Evolutionary conservation across 768 basidiomycete genomes (phyloP).

Genomic region (Auricularia cornea): DNA sequence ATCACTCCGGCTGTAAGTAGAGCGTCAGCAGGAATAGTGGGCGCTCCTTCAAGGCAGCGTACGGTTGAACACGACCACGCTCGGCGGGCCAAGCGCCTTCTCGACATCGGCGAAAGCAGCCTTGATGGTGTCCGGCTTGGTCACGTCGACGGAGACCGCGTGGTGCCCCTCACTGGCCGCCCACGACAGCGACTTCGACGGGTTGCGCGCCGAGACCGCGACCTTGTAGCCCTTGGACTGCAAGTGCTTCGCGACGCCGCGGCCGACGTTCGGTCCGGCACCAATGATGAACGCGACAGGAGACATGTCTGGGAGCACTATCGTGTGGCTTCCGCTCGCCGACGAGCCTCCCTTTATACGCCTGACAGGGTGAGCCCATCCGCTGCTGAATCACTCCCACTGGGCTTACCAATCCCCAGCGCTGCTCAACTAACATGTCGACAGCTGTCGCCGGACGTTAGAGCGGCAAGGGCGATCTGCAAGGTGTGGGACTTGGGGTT

Average conservation of each 20-base stretch:
- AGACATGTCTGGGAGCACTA: background rate
- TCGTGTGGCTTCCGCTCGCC: too few relatives aligned
- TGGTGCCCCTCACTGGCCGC: background rate
- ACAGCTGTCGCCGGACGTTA: too few relatives aligned
- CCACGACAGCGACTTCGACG: background rate
- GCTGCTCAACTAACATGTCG: too few relatives aligned
- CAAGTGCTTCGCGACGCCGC: background rate
- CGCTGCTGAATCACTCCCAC: too few relatives aligned
- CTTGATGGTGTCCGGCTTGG: background rate
- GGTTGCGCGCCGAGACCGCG: background rate
- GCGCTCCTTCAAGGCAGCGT: background rate
- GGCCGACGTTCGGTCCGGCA: background rate
- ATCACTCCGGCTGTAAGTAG: background rate
- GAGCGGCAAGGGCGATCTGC: too few relatives aligned
- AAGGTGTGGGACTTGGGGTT: too few relatives aligned
- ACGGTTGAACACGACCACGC: background rate
- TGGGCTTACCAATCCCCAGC: too few relatives aligned
- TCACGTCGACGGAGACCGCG: background rate
- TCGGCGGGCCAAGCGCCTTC: background rate
- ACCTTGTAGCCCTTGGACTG: slow-evolving; percentile 3
- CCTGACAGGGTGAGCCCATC: too few relatives aligned
- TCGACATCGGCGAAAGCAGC: background rate
- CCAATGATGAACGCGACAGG: background rate
- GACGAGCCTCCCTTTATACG: too few relatives aligned
- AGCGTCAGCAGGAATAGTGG: background rate